Conservation (phyloP, 106 monocot genomes). For the Dactylorhiza incarnata region DNA sequence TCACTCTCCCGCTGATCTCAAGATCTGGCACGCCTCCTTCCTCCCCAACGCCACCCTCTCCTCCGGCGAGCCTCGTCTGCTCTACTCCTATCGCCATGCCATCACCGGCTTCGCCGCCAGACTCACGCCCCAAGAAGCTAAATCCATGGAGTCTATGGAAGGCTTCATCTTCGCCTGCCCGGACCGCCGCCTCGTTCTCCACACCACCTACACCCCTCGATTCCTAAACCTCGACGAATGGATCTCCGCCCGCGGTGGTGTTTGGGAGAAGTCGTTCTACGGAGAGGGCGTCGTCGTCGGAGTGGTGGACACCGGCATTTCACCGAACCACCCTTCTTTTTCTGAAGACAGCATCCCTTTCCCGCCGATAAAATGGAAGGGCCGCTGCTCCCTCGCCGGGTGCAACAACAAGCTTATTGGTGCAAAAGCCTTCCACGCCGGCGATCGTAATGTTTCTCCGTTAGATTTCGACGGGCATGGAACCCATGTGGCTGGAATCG, state of each 20-base stretch:
- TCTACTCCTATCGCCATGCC: constrained; percentile 33
- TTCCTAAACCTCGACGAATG: constrained; percentile 21
- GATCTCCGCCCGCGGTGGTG: background rate
- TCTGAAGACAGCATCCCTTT: constrained; percentile 12
- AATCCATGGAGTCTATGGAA: constrained; percentile 8
- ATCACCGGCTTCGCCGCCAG: constrained; percentile 42
- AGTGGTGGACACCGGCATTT: constrained; percentile 19
- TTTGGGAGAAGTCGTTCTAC: background rate
- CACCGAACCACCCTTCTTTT: constrained; percentile 25
- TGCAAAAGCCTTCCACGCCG: constrained; percentile 14
- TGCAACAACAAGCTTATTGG: constrained; percentile 61
- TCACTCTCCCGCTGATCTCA: background rate
- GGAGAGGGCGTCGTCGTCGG: constrained; percentile 35
- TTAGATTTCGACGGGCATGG: constrained; percentile 35
- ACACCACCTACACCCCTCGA: constrained; percentile 38
- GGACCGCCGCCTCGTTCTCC: constrained; percentile 5
- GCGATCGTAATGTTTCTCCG: background rate
- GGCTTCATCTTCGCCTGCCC: constrained; percentile 26
- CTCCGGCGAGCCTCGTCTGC: constrained; percentile 10
- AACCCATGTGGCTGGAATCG: constrained; percentile 29
- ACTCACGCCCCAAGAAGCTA: constrained; percentile 25
- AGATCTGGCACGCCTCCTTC: constrained; percentile 33
- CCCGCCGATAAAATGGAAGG: constrained; percentile 27
- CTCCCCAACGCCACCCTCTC: constrained; percentile 7
- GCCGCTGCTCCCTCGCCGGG: constrained; percentile 18